These are phyloP conservation scores for Puccinia polysora DNA, from an alignment of 1,284 basidiomycete genomes.

Conservation along the genomic window DNA sequence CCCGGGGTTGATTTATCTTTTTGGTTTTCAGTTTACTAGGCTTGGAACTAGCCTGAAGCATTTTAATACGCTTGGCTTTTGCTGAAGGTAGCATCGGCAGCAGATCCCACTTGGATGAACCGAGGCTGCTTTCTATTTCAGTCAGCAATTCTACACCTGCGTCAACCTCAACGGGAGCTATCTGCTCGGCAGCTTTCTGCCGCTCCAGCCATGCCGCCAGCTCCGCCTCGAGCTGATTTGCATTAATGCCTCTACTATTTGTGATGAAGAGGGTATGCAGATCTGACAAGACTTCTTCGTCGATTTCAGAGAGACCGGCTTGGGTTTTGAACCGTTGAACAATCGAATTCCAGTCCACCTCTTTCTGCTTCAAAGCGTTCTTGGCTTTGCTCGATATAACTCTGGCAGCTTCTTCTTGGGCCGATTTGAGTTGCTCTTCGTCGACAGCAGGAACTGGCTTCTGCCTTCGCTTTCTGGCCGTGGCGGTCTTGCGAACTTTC, in stretches of 20 bases:
- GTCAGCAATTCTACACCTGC: not conserved
- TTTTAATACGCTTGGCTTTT: slow-evolving; percentile 36
- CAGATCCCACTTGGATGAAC: slow-evolving; percentile 5
- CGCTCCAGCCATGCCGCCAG: slow-evolving; percentile 30
- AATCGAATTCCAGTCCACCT: slow-evolving; percentile 37
- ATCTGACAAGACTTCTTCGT: slow-evolving; percentile 26
- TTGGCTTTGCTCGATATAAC: slow-evolving; percentile 36
- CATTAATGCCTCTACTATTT: slow-evolving; percentile 36
- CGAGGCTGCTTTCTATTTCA: slow-evolving; percentile 17
- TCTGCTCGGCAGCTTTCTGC: slow-evolving; percentile 3
- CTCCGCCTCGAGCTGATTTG: slow-evolving; percentile 36
- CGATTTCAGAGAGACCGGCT: slow-evolving; percentile 28
- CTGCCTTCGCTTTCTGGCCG: slow-evolving; percentile 11
- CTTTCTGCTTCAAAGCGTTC: slow-evolving; percentile 35
- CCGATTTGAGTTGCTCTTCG: slow-evolving; percentile 8
- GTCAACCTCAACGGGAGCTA: not conserved
- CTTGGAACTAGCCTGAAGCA: not conserved
- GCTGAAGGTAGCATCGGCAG: slow-evolving; percentile 38
- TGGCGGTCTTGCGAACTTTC: slow-evolving; percentile 16
- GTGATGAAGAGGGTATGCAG: slow-evolving; percentile 40
- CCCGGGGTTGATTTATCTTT: not conserved
- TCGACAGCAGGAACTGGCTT: slow-evolving; percentile 5
- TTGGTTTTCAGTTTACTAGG: slow-evolving; percentile 19
- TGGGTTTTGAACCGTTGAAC: slow-evolving; percentile 36
- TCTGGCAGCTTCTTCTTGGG: slow-evolving; percentile 34